phyloP scores from a whole-genome alignment of 371 early-diverging fungal genomes.

The Mucor piriformis region DNA sequence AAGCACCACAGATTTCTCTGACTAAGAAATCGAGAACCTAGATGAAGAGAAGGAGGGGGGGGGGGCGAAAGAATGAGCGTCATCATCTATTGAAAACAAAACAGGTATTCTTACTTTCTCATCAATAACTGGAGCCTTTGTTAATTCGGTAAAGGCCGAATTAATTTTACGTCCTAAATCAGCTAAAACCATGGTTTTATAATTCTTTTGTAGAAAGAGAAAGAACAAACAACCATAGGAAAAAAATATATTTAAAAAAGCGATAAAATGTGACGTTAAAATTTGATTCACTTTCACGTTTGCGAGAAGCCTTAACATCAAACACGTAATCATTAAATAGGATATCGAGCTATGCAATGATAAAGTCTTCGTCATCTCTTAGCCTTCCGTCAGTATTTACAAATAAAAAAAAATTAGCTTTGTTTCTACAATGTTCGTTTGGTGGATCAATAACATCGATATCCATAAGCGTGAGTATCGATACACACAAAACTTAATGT shows the following conservation, averaged over 20 bases:
- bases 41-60: neutral
- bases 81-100: neutral
- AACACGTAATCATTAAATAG: neutral
- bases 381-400: too few species aligned
- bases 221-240: neutral
- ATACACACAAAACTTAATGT: neutral
- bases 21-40: constrained; percentile 86
- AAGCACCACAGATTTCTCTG: constrained; percentile 88
- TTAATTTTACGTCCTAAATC: constrained; percentile 93
- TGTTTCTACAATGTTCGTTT: neutral
- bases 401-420: neutral
- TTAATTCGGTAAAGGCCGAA: constrained; percentile 77
- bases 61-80: neutral
- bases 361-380: neutral
- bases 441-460: neutral
- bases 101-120: constrained; percentile 63
- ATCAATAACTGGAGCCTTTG: constrained; percentile 87
- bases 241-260: neutral
- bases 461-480: too few species aligned
- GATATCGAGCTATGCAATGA: neutral
- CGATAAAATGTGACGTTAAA: neutral
- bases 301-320: neutral
- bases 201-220: neutral
- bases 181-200: constrained; percentile 76
- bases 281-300: too few species aligned